Conservation (phyloP, 257 asterid genomes). For the Rhazya stricta region DNA sequence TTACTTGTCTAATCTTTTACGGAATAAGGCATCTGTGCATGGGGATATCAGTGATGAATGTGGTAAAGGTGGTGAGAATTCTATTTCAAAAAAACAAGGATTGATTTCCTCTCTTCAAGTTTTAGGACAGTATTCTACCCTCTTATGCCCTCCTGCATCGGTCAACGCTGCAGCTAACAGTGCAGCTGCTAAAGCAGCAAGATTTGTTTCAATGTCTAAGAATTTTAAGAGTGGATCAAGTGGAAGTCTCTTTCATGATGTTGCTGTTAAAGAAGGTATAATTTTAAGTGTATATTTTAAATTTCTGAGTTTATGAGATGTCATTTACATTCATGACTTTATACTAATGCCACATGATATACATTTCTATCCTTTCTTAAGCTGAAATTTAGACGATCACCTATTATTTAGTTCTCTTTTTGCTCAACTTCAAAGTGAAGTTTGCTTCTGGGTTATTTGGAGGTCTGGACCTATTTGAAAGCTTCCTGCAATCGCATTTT, state of each 20-base stretch:
- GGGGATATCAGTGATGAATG: not conserved
- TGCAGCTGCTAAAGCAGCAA: slow-evolving; percentile 20
- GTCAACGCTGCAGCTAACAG: slow-evolving; percentile 12
- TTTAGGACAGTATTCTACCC: slow-evolving; percentile 10
- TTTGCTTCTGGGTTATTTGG: not conserved
- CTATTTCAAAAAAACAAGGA: slow-evolving; percentile 11
- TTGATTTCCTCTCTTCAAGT: slow-evolving; percentile 13
- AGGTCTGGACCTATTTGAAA: not conserved
- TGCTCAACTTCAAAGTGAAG: not conserved
- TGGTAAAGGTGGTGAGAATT: not conserved
- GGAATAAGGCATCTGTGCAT: not conserved
- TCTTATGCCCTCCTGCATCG: slow-evolving; percentile 15
- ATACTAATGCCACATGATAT: too few relatives aligned
- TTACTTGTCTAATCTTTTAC: not conserved
- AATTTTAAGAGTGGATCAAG: slow-evolving; percentile 1
- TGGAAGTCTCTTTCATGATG: not conserved
- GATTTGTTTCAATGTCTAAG: slow-evolving; percentile 7
- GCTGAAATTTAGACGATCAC: not conserved
- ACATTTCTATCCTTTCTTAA: too few relatives aligned
- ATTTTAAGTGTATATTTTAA: not conserved
- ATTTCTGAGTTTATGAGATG: not conserved
- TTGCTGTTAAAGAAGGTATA: slow-evolving; percentile 4
- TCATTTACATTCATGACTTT: too few relatives aligned
- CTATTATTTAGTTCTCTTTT: too few relatives aligned
- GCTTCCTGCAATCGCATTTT: not conserved